A percentile compares a stretch with the other conserved stretches of the same genome.
These are phyloP conservation scores for Moesziomyces globuligerus DNA, from an alignment of 1,284 basidiomycete species.

Conservation along the genomic window DNA sequence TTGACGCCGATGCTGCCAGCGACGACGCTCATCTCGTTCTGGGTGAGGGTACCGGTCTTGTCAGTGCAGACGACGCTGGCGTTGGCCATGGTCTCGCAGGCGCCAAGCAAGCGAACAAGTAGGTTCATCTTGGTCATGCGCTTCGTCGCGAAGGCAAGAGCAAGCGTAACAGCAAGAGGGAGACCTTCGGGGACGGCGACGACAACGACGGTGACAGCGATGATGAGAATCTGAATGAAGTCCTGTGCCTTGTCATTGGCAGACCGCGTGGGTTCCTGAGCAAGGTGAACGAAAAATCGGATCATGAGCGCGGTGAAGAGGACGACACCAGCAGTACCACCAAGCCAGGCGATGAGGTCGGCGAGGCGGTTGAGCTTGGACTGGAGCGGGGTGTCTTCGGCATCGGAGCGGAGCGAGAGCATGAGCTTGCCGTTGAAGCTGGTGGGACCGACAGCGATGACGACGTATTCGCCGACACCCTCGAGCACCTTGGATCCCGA, in stretches of 20 bases:
- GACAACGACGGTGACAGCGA: constrained; percentile 92
- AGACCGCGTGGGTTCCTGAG: constrained; percentile 70
- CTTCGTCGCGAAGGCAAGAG: constrained; percentile 94
- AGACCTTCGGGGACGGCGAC: constrained; percentile 97
- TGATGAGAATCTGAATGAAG: constrained; percentile 93
- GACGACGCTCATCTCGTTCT: constrained; percentile 94
- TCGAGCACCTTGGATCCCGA: constrained; percentile 95
- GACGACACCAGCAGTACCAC: constrained; percentile 81
- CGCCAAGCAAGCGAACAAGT: constrained; percentile 91
- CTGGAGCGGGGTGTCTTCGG: constrained; percentile 89
- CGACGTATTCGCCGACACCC: constrained; percentile 90
- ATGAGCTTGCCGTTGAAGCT: constrained; percentile 88
- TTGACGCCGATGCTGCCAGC: constrained; percentile 93
- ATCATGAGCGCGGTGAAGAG: constrained; percentile 90
- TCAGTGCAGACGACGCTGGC: constrained; percentile 95
- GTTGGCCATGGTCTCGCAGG: constrained; percentile 99
- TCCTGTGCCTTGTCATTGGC: constrained; percentile 85
- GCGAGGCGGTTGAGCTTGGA: constrained; percentile 91
- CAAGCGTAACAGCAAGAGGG: constrained; percentile 93
- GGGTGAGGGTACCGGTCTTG: constrained; percentile 85
- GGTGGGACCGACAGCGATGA: constrained; percentile 88
- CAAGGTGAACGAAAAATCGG: constrained; percentile 89
- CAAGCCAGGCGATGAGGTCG: constrained; percentile 91
- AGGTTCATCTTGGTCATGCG: constrained; percentile 95
- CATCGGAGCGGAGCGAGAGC: constrained; percentile 72